Evolutionary conservation across 345 rosid species (phyloP).

Genomic region (Laguncularia racemosa): DNA sequence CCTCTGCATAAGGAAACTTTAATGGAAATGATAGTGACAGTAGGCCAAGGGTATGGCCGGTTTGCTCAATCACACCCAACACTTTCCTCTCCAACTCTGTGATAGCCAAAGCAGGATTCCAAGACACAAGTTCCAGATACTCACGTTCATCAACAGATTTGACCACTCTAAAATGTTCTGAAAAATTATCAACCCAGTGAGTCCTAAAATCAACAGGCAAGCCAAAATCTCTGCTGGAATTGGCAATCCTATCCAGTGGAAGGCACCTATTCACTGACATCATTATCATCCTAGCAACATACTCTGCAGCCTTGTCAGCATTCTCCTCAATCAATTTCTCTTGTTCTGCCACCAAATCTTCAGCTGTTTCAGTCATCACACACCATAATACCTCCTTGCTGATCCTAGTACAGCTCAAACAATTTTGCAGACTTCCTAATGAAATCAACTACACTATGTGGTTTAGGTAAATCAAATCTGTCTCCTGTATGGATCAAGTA

Average conservation of each 20-base stretch:
- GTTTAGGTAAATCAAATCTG: conserved; percentile 60
- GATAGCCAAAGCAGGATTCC: conserved; percentile 82
- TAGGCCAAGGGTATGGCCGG: conserved; percentile 47
- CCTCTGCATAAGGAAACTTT: conserved; percentile 85
- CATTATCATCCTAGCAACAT: conserved; percentile 74
- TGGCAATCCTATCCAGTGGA: conserved; percentile 53
- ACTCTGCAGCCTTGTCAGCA: conserved; percentile 61
- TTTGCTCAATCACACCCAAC: conserved; percentile 26
- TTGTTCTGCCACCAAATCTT: conserved; percentile 54
- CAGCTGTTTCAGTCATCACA: conserved; percentile 62
- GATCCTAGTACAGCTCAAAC: conserved; percentile 72
- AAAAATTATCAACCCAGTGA: conserved; percentile 62
- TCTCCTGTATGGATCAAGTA: conserved; percentile 41
- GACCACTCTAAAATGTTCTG: conserved; percentile 55
- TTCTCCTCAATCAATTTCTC: conserved; percentile 51
- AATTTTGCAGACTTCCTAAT: conserved; percentile 64
- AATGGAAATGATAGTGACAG: conserved; percentile 68
- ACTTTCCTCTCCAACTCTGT: conserved; percentile 74
- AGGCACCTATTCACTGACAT: conserved; percentile 60
- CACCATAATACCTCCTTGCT: conserved; percentile 69
- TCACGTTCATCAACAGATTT: conserved; percentile 36
- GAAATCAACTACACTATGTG: conserved; percentile 56
- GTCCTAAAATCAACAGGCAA: conserved; percentile 65
- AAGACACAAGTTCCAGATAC: conserved; percentile 60
- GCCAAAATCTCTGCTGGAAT: conserved; percentile 82